Conservation (phyloP, 352 stramenopile species). For the Pythium guiyangense region DNA sequence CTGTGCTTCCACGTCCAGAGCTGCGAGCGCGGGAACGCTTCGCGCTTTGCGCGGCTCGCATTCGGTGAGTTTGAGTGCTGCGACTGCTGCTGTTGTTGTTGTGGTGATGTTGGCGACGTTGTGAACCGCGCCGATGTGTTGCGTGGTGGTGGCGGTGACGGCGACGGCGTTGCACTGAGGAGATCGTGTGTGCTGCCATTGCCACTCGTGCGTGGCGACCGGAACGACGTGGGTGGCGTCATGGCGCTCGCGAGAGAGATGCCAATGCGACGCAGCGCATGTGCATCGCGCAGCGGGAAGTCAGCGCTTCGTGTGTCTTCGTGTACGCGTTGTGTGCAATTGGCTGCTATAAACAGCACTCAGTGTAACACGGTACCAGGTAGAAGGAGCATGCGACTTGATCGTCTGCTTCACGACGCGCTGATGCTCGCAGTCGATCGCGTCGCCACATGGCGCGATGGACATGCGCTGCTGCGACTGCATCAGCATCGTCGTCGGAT, state of each 20-base stretch:
- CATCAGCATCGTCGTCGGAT: no score
- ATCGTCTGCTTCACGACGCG: background rate
- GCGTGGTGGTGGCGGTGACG: conserved; percentile 2
- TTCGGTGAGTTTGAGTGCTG: conserved; percentile 4
- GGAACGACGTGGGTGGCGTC: background rate
- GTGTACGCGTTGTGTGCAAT: no score
- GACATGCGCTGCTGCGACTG: no score
- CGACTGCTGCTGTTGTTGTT: background rate
- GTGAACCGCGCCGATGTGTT: background rate
- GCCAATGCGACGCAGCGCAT: background rate
- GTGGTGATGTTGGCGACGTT: background rate
- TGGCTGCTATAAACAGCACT: background rate
- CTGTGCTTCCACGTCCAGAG: conserved; percentile 53
- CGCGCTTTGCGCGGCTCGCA: conserved; percentile 15
- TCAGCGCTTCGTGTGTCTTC: background rate
- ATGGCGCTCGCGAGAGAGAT: background rate
- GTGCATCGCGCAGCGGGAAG: background rate
- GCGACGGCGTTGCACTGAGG: background rate
- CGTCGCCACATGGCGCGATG: no score
- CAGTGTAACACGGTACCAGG: no score
- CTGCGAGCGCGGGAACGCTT: conserved; percentile 49
- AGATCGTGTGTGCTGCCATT: background rate
- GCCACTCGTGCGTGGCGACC: background rate
- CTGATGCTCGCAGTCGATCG: no score
- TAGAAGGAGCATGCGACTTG: no score